phyloP scores from a whole-genome alignment of 2,329 filamentous ascomycete species.

The Chaetomiaceae sp. region DNA sequence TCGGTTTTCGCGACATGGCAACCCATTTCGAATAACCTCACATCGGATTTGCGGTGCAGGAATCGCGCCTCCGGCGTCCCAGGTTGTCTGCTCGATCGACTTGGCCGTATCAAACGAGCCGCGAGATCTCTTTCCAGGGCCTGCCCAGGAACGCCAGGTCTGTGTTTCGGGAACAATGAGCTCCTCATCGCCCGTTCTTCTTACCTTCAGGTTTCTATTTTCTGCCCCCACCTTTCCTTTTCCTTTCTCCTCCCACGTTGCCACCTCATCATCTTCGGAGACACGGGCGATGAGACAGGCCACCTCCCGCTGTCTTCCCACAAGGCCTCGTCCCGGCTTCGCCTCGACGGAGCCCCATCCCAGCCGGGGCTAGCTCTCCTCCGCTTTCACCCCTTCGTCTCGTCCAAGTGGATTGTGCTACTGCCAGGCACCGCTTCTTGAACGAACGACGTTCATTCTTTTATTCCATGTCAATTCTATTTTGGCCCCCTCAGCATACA shows the following conservation, averaged over 20 bases:
- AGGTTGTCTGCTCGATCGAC: conserved; percentile 22
- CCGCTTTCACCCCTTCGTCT: conserved; percentile 19
- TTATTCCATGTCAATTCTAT: conserved; percentile 12
- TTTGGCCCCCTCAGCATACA: background rate
- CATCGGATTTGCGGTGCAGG: conserved; percentile 32
- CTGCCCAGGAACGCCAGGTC: conserved; percentile 12
- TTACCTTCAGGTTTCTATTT: conserved; percentile 5
- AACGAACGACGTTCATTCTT: conserved; percentile 10
- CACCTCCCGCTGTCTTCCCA: conserved; percentile 33
- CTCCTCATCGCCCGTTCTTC: conserved; percentile 9
- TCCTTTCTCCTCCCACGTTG: conserved; percentile 12
- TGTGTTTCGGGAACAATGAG: conserved; percentile 9
- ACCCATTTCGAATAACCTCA: conserved; percentile 21
- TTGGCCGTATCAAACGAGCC: conserved; percentile 21
- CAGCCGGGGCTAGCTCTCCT: conserved; percentile 16
- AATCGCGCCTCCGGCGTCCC: conserved; percentile 22
- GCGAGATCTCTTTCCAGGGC: conserved; percentile 20
- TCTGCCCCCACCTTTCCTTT: conserved; percentile 2
- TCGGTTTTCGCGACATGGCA: conserved; percentile 17
- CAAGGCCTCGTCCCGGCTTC: conserved; percentile 20
- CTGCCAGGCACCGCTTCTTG: conserved; percentile 12
- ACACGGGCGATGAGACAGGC: conserved; percentile 36
- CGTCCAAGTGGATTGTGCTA: conserved; percentile 16
- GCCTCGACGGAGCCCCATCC: conserved; percentile 20
- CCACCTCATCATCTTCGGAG: conserved; percentile 23